Evolutionary conservation across 176 grass and related monocot species (phyloP).

Genomic region (Oryza meyeriana): DNA sequence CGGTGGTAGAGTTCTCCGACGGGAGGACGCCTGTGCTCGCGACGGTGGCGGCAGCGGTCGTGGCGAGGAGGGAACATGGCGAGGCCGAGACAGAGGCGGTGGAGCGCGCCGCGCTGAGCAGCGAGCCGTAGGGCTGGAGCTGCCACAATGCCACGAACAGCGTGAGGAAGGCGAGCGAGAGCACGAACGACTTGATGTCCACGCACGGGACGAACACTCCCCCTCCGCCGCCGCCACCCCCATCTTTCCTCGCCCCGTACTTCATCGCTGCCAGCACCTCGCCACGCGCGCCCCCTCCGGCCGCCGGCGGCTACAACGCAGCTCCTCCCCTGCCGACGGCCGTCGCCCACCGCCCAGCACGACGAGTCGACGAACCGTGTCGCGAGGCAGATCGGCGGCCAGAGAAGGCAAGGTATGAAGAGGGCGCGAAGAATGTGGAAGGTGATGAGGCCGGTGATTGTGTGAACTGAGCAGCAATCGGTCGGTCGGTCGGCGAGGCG

Average conservation of each 20-base stretch:
- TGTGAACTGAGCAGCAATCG: background rate
- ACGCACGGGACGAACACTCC: constrained; percentile 50
- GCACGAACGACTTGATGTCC: constrained; percentile 70
- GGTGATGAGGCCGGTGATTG: background rate
- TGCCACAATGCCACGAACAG: constrained; percentile 80
- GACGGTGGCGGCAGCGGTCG: background rate
- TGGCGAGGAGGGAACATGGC: constrained; percentile 1
- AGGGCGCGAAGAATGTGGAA: background rate
- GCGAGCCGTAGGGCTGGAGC: constrained; percentile 72
- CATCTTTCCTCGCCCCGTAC: constrained; percentile 47
- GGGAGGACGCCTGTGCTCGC: background rate
- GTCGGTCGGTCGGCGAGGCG: background rate
- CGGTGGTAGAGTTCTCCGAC: background rate
- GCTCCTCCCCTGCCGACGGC: background rate
- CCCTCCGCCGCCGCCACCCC: constrained; percentile 32
- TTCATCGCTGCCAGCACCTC: constrained; percentile 37
- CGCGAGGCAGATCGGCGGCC: background rate
- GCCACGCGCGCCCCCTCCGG: too few species aligned
- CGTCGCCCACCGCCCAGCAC: background rate
- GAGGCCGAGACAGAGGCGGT: constrained; percentile 31
- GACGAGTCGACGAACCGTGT: background rate
- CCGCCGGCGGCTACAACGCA: background rate
- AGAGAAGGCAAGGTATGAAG: background rate
- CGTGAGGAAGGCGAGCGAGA: constrained; percentile 65
- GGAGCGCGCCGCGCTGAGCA: constrained; percentile 41